Base-by-base conservation (phyloP, 176 grass and related monocot species). In the Aegilops speltoides region DNA sequence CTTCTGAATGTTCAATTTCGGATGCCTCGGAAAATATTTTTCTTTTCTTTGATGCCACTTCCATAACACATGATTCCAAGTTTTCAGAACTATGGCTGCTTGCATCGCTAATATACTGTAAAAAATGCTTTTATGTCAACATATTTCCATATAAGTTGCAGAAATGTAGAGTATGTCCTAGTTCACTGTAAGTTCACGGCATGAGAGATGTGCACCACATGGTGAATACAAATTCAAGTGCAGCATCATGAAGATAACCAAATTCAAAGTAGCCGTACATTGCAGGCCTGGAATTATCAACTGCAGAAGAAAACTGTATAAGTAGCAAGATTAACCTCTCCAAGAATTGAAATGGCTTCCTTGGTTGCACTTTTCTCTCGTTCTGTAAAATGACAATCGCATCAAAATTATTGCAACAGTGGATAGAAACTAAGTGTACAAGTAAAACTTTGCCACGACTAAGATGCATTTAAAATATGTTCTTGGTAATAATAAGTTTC, bases 301-400 rank as follows among this genome's bases (percentile, higher is more conserved):
- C 9, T 25, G 66, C 8, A 41, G 29, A 86, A 59, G 32, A 75
- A 69, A 38, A 84, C 74, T 52, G 33, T 82, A 85, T 83, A 79
- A 28, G 48, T 33, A 71, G 56, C 56, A 81, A 40, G 9, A 74
- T 45, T 81, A 26, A 96, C 97, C 92, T 94, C 66, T 88, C 89
- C 71, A 85, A 98, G 92, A 88, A 98, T 88, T 34, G 87, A 83
- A 79, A 96, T 94, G 50, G 91, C 97, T 90, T 98, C 97, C 89
- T 96, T 98, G 14, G 94, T 98, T 62, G 97, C 92, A 88, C 92
- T 98, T 91, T 98, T 98, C 89, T 96, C 93, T 5, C 94, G 94
- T 80, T 96, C 93, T 98, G 86, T 56, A 86, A 88, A 56, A 88
- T 31, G 8, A 65, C 17, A 71, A 78, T 26, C 11, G 40, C 26